Evolutionary conservation across 176 grass and related monocot genomes (phyloP).

Genomic region (Luzula sylvatica): DNA sequence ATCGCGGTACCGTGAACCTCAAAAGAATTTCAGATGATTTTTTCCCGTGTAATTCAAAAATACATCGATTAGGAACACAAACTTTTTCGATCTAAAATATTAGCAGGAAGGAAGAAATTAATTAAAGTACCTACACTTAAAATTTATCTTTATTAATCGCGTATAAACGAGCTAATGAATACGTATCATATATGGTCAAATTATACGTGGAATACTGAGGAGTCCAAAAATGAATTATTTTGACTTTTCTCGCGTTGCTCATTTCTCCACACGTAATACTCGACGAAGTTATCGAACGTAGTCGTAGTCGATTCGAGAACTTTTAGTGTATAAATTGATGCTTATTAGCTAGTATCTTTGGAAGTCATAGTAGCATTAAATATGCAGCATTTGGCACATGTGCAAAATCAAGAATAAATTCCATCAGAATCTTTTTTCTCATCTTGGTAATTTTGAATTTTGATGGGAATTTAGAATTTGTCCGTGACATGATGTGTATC

Average conservation of each 20-base stretch:
- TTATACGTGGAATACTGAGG: background rate
- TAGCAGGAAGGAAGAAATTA: too few species aligned
- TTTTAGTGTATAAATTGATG: slow-evolving; percentile 13
- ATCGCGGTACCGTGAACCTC: too few species aligned
- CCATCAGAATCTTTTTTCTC: background rate
- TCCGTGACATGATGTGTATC: background rate
- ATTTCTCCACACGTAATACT: background rate
- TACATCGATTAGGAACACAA: too few species aligned
- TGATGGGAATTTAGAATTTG: background rate
- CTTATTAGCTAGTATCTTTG: background rate
- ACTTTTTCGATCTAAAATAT: too few species aligned
- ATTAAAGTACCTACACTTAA: too few species aligned
- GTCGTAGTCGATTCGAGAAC: slow-evolving; percentile 5
- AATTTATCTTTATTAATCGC: slow-evolving; percentile 14
- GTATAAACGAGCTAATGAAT: background rate
- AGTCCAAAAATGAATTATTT: background rate
- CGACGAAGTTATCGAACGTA: background rate
- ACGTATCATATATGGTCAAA: background rate
- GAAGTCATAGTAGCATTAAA: slow-evolving; percentile 22
- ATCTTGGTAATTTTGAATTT: background rate
- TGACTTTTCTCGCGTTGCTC: background rate
- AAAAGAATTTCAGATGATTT: too few species aligned
- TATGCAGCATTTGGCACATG: slow-evolving; percentile 2
- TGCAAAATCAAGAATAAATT: background rate
- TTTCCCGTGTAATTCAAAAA: too few species aligned